Conservation (phyloP, 179 eudicot genomes). For the Drosera spatulata region DNA sequence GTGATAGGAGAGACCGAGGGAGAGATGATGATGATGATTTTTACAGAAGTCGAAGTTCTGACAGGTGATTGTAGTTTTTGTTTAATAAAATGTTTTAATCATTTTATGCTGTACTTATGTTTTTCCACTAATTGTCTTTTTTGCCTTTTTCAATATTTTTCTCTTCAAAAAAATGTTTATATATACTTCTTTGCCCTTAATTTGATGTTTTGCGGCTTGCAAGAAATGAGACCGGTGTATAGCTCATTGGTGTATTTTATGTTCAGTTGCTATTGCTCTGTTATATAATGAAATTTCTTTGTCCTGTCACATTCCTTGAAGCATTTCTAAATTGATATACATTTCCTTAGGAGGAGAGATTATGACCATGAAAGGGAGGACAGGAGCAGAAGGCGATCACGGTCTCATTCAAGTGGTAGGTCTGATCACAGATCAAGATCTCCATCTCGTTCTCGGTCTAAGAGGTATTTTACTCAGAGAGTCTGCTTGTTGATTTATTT, state of each 20-base stretch:
- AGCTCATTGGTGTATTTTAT: not conserved
- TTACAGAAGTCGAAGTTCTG: slow-evolving; percentile 53
- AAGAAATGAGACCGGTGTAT: not conserved
- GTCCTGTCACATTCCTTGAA: not conserved
- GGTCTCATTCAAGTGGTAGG: slow-evolving; percentile 55
- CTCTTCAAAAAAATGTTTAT: no score
- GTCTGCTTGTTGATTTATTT: not conserved
- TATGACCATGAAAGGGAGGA: slow-evolving; percentile 75
- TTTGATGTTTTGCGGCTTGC: not conserved
- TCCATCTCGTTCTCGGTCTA: slow-evolving; percentile 65
- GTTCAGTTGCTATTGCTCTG: not conserved
- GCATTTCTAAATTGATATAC: not conserved
- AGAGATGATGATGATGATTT: slow-evolving; percentile 50
- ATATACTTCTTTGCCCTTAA: no score
- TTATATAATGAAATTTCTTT: not conserved
- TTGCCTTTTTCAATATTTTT: no score
- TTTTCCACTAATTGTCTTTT: no score
- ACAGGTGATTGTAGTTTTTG: slow-evolving; percentile 18
- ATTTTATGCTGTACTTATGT: no score
- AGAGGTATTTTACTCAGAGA: slow-evolving; percentile 21
- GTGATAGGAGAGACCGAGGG: slow-evolving; percentile 16
- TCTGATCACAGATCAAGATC: slow-evolving; percentile 83
- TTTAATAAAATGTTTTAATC: not conserved
- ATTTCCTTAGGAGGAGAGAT: slow-evolving; percentile 53
- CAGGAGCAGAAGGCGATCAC: slow-evolving; percentile 49